Evolutionary conservation across 2,329 filamentous ascomycete species (phyloP), one percentile per base, ranked within the genome.

Genomic region (Ceratocystis eucalypticola): DNA sequence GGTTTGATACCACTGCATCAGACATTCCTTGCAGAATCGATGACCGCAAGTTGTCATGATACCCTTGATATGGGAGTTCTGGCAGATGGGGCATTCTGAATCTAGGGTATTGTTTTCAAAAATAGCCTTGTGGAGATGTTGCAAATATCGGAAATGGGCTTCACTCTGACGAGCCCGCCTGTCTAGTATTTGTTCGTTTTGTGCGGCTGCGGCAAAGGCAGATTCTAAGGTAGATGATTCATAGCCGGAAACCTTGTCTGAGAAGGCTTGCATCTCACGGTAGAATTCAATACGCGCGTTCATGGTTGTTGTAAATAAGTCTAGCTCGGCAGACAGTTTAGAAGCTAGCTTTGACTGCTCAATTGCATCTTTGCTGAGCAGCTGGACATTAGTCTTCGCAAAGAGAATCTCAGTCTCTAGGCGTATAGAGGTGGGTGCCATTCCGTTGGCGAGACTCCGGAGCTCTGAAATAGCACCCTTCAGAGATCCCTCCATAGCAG

Each of bases 231-330:
- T 57, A 17, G 77, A n/a, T 84, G 74, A 0, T 74, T 75, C 2
- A 81, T 45, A 41, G n/a, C 74, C 72, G 88, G 85, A 15, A n/a
- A 62, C n/a, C 5, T 33, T 15, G n/a, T 97, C 93, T 0, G 92
- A 96, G n/a, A 97, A 85, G 30, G 84, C 83, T 73, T 97, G 94
- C 10, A 97, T 80, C 72, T 96, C 91, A 4, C 88, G 85, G 73
- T 97, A 97, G 73, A 91, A 97, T 67, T 94, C 91, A 0, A 96
- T 77, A 15, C 94, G 86, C 46, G 85, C 80, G 71, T 97, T 97
- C 84, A 96, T 92, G 0, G 88, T 84, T 17, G 80, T 79, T 33
- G 85, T 87, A 73, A 96, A 94, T 33, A 85, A 77, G 61, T 93
- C 87, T 5, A 91, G 77, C 73, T 96, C 92, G 68, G 83, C 83